These are phyloP conservation scores for Podila epicladia DNA, from an alignment of 192 early-diverging fungal genomes.

Conservation along the genomic window DNA sequence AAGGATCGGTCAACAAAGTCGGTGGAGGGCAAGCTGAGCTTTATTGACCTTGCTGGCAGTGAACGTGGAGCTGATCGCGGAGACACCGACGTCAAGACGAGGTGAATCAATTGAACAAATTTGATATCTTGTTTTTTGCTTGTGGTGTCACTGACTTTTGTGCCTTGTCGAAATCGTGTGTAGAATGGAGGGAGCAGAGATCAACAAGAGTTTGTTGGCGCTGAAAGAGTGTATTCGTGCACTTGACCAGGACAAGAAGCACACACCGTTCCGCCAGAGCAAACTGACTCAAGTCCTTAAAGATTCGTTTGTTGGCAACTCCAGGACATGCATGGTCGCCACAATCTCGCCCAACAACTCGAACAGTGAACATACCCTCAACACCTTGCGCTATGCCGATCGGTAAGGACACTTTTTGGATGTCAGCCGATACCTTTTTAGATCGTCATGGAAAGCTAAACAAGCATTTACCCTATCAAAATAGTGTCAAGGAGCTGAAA, in stretches of 20 bases:
- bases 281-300: constrained; percentile 98
- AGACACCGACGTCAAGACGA: constrained; percentile 91
- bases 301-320: constrained; percentile 99
- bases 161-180: background rate
- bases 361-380: constrained; percentile 96
- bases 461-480: background rate
- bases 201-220: constrained; percentile 98
- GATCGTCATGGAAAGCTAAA: background rate
- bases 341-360: constrained; percentile 96
- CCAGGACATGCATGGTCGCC: constrained; percentile 98
- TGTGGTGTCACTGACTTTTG: background rate
- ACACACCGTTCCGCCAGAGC: constrained; percentile 97
- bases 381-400: constrained; percentile 97
- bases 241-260: constrained; percentile 92
- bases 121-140: background rate
- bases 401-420: constrained; percentile 53
- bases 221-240: constrained; percentile 99
- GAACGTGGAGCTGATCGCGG: constrained; percentile 98
- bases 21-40: constrained; percentile 85
- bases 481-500: constrained; percentile 43
- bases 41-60: constrained; percentile 98
- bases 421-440: background rate
- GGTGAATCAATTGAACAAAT: constrained; percentile 50
- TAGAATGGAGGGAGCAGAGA: constrained; percentile 98
- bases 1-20: constrained; percentile 62